Conservation (phyloP, 1,284 basidiomycete species). For the Sanghuangporus baumii region DNA sequence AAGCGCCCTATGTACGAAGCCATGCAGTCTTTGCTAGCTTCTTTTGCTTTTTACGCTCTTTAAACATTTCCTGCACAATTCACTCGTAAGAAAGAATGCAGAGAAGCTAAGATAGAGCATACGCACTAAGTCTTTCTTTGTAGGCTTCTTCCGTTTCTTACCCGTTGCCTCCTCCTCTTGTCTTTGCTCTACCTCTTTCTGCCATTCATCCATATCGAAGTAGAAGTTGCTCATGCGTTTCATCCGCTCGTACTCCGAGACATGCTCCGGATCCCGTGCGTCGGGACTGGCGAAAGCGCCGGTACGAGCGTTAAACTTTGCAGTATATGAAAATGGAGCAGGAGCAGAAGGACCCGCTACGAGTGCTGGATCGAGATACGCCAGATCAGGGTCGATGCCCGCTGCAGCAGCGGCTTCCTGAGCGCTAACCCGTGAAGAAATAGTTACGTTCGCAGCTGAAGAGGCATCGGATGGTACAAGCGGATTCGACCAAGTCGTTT, state of each 20-base stretch:
- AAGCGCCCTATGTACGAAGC: slow-evolving; percentile 58
- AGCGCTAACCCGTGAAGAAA: slow-evolving; percentile 37
- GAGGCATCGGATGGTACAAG: slow-evolving; percentile 30
- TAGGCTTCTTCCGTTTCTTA: slow-evolving; percentile 64
- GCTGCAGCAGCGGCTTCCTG: slow-evolving; percentile 62
- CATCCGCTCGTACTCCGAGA: slow-evolving; percentile 79
- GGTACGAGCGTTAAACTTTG: slow-evolving; percentile 82
- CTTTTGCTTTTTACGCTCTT: slow-evolving; percentile 78
- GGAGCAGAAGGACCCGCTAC: slow-evolving; percentile 38
- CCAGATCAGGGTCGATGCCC: slow-evolving; percentile 83
- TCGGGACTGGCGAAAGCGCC: slow-evolving; percentile 69
- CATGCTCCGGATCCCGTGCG: slow-evolving; percentile 64
- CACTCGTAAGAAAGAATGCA: slow-evolving; percentile 16
- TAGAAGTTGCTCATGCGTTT: slow-evolving; percentile 86
- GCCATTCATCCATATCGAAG: slow-evolving; percentile 83
- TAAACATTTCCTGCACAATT: slow-evolving; percentile 70
- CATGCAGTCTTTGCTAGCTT: slow-evolving; percentile 86
- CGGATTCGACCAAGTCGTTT: slow-evolving; percentile 89
- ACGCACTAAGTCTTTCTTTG: slow-evolving; percentile 84
- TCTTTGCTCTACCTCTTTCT: slow-evolving; percentile 59
- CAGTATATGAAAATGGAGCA: slow-evolving; percentile 48
- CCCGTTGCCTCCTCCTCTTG: slow-evolving; percentile 49
- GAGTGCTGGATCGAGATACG: slow-evolving; percentile 74
- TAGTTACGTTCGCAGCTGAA: slow-evolving; percentile 22
- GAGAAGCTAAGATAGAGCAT: background rate